phyloP scores from a whole-genome alignment of 306 rosid genomes.

The Acmispon strigosus region DNA sequence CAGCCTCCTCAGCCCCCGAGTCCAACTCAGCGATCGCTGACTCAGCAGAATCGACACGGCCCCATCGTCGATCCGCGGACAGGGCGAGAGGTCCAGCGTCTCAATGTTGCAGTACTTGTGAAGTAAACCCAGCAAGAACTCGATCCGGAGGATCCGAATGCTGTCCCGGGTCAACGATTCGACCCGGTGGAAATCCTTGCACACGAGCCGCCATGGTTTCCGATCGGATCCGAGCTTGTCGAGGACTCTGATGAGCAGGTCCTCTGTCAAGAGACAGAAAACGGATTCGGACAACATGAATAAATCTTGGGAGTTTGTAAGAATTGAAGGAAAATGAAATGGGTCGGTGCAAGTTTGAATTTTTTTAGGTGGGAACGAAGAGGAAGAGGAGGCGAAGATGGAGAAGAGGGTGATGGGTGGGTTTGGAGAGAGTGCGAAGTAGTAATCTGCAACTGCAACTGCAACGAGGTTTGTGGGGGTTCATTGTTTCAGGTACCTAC shows the following conservation, averaged over 20 bases:
- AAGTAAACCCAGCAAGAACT: conserved; percentile 33
- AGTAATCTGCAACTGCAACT: not conserved
- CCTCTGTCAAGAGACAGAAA: conserved; percentile 40
- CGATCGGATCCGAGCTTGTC: conserved; percentile 25
- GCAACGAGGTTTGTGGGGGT: not conserved
- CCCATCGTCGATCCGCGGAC: conserved; percentile 49
- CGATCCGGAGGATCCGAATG: conserved; percentile 44
- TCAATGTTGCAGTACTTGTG: conserved; percentile 32
- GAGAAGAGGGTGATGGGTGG: conserved; percentile 38
- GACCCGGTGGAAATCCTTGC: conserved; percentile 49
- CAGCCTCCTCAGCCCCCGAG: conserved; percentile 28
- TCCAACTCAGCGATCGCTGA: conserved; percentile 35
- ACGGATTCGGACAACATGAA: conserved; percentile 23
- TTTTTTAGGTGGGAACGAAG: conserved; percentile 46
- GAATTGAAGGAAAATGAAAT: not conserved
- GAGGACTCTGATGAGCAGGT: conserved; percentile 32
- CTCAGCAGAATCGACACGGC: conserved; percentile 29
- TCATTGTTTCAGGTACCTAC: conserved; percentile 13
- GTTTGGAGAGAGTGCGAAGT: conserved; percentile 24
- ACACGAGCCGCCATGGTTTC: conserved; percentile 44
- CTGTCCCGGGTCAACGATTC: conserved; percentile 29
- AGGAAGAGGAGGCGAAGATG: conserved; percentile 43
- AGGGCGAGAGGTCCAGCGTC: conserved; percentile 39
- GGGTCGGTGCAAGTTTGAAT: not conserved
- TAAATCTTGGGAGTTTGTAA: not conserved